Conservation (phyloP, 768 basidiomycete genomes). For the Pisolithus microcarpus region DNA sequence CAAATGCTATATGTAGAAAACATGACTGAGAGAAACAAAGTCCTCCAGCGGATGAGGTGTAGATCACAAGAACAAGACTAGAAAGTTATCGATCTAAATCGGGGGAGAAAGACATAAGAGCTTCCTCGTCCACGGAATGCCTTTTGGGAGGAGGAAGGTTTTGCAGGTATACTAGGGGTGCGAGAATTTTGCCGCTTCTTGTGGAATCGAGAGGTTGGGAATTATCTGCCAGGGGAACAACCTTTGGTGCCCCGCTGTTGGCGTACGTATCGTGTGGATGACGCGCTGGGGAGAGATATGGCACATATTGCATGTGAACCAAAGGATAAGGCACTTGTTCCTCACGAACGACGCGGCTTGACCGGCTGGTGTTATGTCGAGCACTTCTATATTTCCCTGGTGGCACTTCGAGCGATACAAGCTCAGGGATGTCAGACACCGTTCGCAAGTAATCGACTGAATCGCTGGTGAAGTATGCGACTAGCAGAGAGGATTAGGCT, state of each 20-base stretch:
- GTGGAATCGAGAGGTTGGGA: constrained; percentile 5
- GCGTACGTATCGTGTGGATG: constrained; percentile 7
- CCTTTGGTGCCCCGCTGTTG: background rate
- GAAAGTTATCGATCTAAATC: constrained; percentile 20
- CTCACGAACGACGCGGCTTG: constrained; percentile 30
- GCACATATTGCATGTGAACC: constrained; percentile 20
- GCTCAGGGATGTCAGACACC: constrained; percentile 51
- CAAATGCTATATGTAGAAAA: background rate
- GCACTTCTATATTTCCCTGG: constrained; percentile 59
- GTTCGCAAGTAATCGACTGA: constrained; percentile 49
- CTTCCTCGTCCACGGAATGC: constrained; percentile 66
- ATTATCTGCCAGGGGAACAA: constrained; percentile 1
- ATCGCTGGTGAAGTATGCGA: constrained; percentile 71
- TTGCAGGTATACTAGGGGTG: constrained; percentile 59
- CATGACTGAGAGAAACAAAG: background rate
- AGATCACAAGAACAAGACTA: constrained; percentile 7
- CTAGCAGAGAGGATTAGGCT: constrained; percentile 28
- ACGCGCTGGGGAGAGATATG: constrained; percentile 27
- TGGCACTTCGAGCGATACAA: constrained; percentile 51
- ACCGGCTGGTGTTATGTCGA: constrained; percentile 44
- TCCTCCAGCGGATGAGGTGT: constrained; percentile 1
- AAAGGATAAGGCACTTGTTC: constrained; percentile 12
- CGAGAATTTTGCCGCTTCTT: constrained; percentile 33
- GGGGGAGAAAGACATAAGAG: constrained; percentile 52
- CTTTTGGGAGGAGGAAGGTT: constrained; percentile 53